Base-by-base conservation (phyloP, 1,139 yeast genomes). In the Geotrichum fermentans region DNA sequence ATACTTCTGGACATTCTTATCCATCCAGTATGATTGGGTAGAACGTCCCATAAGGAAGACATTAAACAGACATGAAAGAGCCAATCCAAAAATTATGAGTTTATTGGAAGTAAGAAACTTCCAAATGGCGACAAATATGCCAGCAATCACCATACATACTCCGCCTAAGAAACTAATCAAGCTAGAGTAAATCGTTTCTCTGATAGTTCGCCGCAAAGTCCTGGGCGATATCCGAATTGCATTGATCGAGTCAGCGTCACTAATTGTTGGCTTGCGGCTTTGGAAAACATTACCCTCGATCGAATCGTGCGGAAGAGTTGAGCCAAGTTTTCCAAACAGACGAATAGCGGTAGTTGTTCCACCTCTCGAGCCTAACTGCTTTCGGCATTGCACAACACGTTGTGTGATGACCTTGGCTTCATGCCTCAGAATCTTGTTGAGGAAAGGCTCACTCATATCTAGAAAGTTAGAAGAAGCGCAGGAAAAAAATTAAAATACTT, bases 11-110 rank as follows among this genome's bases (percentile, higher is more conserved):
- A 89, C 82, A 26, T 74, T 69, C 30, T 73, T 71, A n/a, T 76
- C 82, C 0, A 78, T 68, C 95, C 96, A 87, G 60, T 78, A 88
- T 0, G 83, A 70, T 2, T 70, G 60, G 0, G 82, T 65, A 0
- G 86, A 72, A 52, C 72, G 74, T 0, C 83, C 80, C 2, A 72
- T 54, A 39, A 88, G 62, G 45, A 74, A 71, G 1, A 81, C 1
- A 61, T 90, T 90, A 28, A 72, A 50, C 2, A 74, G 10, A 1
- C 72, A 46, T 0, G 88, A 79, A 0, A 70, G 20, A 0, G 61
- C 50, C 10, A 83, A 67, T 0, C 75, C 55, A 0, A 66, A 42
- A 1, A 78, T 37, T 30, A 47, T 7, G 6, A 47, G 16, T 14
- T 43, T 35, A 24, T 47, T 21, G 10, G 44, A 33, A 3, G 39